These are phyloP conservation scores for Trichoderma sp. DNA, from an alignment of 2,329 filamentous ascomycete species.

Conservation along the genomic window DNA sequence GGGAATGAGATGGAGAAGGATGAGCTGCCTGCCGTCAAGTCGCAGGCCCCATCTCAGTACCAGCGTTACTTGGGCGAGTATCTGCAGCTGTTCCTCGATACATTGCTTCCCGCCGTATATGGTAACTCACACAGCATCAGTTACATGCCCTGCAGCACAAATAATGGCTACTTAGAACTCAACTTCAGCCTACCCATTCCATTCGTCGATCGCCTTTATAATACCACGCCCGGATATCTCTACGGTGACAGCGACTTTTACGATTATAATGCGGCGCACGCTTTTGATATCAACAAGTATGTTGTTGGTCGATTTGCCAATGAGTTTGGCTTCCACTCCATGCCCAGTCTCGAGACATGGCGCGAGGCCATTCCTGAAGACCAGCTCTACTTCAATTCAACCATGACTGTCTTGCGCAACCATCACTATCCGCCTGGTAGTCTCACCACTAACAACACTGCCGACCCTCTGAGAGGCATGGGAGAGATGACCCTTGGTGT, in stretches of 20 bases:
- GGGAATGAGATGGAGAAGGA: conserved; percentile 13
- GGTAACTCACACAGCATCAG: conserved; percentile 8
- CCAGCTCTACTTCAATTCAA: not conserved
- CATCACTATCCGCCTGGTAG: not conserved
- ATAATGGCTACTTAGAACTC: conserved; percentile 5
- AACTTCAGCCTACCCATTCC: conserved; percentile 5
- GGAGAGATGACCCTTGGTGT: not conserved
- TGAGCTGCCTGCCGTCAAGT: conserved; percentile 4
- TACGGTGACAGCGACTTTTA: conserved; percentile 9
- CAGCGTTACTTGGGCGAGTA: conserved; percentile 2
- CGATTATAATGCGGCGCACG: not conserved
- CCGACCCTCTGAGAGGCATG: conserved; percentile 2
- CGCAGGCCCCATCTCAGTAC: not conserved
- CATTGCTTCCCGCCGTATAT: not conserved
- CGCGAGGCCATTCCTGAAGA: not conserved
- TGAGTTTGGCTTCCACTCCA: conserved; percentile 4
- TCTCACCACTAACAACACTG: not conserved
- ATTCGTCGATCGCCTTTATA: conserved; percentile 3
- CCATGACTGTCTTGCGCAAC: conserved; percentile 3
- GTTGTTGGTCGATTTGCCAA: conserved; percentile 1
- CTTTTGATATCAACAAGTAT: conserved; percentile 1
- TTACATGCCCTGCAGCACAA: conserved; percentile 8
- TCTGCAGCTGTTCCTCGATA: not conserved
- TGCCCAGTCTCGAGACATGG: conserved; percentile 9
- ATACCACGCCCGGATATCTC: not conserved